Evolutionary conservation across 140 eudicot genomes (phyloP).

Genomic region (Stevia rebaudiana): DNA sequence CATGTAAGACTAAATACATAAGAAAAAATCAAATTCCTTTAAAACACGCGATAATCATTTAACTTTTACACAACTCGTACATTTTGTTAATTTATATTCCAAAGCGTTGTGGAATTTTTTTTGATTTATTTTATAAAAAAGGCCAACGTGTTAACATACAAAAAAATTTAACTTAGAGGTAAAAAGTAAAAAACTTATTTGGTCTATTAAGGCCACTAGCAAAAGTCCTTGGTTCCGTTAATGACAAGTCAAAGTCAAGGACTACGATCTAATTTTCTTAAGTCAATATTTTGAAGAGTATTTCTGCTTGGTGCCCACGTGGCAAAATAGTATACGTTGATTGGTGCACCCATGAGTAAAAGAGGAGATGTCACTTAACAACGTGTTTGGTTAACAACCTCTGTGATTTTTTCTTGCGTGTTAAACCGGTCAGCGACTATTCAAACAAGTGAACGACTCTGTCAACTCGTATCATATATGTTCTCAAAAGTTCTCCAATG

Average conservation of each 20-base stretch:
- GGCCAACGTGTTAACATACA: too few relatives aligned
- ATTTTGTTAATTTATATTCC: not conserved
- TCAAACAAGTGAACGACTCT: not conserved
- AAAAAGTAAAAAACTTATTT: too few relatives aligned
- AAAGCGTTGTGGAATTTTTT: not conserved
- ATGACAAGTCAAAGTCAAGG: not conserved
- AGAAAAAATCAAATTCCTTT: too few relatives aligned
- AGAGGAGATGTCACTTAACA: constrained; percentile 23
- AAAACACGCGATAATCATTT: too few relatives aligned
- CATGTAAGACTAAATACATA: not conserved
- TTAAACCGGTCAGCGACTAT: constrained; percentile 14
- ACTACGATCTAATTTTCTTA: not conserved
- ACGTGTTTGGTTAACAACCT: constrained; percentile 25
- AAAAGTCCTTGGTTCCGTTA: too few relatives aligned
- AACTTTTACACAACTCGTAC: too few relatives aligned
- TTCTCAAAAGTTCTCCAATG: too few relatives aligned
- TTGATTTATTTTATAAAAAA: not conserved
- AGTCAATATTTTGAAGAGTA: not conserved
- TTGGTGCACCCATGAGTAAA: not conserved
- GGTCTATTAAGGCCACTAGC: too few relatives aligned
- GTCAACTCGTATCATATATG: too few relatives aligned
- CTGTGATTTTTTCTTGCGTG: constrained; percentile 5
- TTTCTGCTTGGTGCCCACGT: too few relatives aligned
- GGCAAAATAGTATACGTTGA: too few relatives aligned
- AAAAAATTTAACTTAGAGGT: too few relatives aligned